Base-by-base conservation (phyloP, 768 basidiomycete genomes). In the Amanita pseudoporphyria region DNA sequence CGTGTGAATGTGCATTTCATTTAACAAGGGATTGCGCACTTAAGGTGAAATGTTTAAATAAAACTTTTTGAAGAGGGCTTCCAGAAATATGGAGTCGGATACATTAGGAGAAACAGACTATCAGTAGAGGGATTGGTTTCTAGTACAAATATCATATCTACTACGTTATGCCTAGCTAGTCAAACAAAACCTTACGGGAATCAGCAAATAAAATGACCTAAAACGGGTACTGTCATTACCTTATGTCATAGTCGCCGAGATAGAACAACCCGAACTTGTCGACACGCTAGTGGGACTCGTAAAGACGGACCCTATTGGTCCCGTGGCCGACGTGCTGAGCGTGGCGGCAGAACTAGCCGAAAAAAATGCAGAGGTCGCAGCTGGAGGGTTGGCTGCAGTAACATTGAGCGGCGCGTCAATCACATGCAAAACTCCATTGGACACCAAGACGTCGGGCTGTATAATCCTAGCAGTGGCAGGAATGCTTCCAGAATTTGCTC, bases 341-440 rank as follows among this genome's bases (percentile, higher is more conserved):
- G 64, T 65, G 4, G 74, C 72, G 3, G 55, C 71, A 5, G 77
- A 74, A 3, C 76, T 70, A n/a, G 74, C 73, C 14, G 78, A 78
- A n/a, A 59, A 54, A 14, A 53, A 64, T 79, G 79, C 80, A 49
- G 74, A 70, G 40, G 62, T 68, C 5, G 81, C 82, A 1, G 70
- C 74, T 3, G 55, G 72, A 4, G 55, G 54, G 7, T 67, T 39
- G 57, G 82, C 63, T 2, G 52, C 55, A 6, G 69, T 60, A 3
- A 68, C 65, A 60, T 78, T 71, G 13, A 85, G 67, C 9, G 81
- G 77, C 14, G 64, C 56, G 54, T 82, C 68, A 52, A 84, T 72
- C 36, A 82, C 60, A 60, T 88, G 84, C 7, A 84, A 61, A 36
- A 87, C 87, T 40, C 85, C 86, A 54, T 88, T 87, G 14, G 70